These are phyloP conservation scores for Pelargonium australe DNA, from an alignment of 441 rosid genomes.

Conservation along the genomic window DNA sequence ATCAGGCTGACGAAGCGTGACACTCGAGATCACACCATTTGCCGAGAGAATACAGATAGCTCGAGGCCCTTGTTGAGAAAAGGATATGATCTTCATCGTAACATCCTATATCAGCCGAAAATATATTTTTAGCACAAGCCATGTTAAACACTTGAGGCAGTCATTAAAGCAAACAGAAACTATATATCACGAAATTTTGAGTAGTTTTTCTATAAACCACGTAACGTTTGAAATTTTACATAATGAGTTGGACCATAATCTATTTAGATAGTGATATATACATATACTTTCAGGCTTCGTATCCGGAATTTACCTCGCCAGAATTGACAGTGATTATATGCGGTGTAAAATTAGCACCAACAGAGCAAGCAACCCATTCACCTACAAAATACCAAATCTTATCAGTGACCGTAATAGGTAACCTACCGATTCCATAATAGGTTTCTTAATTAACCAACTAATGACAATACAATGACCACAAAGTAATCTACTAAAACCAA, in stretches of 20 bases:
- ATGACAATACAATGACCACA: background rate
- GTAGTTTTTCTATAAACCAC: too few species aligned
- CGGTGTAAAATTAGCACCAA: slow-evolving; percentile 71
- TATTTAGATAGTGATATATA: background rate
- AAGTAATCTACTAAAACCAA: background rate
- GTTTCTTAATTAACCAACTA: background rate
- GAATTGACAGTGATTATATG: slow-evolving; percentile 79
- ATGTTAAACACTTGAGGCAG: background rate
- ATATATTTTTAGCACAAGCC: background rate
- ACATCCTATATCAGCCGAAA: slow-evolving; percentile 52
- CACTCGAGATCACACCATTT: slow-evolving; percentile 82
- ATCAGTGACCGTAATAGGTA: background rate
- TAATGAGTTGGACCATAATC: too few species aligned
- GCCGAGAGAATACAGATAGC: slow-evolving; percentile 91
- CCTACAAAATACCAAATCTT: slow-evolving; percentile 29
- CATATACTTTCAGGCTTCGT: background rate
- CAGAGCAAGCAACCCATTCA: slow-evolving; percentile 47
- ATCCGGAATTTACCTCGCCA: slow-evolving; percentile 61
- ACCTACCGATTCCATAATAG: background rate
- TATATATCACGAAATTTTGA: too few species aligned
- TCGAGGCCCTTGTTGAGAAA: slow-evolving; percentile 80
- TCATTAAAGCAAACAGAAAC: background rate
- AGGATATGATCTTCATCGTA: slow-evolving; percentile 85
- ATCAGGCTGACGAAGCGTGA: slow-evolving; percentile 78
- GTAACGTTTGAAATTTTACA: too few species aligned